phyloP scores from a whole-genome alignment of 306 rosid species.

The Oemleria cerasiformis region DNA sequence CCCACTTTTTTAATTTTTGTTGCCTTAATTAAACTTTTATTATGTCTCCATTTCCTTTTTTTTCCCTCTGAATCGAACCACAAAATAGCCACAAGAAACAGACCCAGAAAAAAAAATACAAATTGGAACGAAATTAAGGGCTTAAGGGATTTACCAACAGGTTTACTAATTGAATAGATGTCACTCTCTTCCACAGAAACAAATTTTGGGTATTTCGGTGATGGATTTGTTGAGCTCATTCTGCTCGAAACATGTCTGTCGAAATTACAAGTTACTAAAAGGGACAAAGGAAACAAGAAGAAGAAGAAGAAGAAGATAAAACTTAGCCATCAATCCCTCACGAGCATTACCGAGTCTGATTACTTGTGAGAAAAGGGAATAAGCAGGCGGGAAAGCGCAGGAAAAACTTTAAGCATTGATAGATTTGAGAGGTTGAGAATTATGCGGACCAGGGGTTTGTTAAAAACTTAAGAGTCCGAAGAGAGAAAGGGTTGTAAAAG shows the following conservation, averaged over 20 bases:
- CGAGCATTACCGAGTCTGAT: not conserved
- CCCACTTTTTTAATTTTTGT: too few species aligned
- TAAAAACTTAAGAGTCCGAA: not conserved
- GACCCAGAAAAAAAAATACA: not conserved
- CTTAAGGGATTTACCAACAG: constrained; percentile 32
- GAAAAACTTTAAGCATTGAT: constrained; percentile 33
- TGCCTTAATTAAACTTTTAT: too few species aligned
- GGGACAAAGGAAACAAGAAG: not conserved
- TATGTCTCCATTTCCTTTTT: too few species aligned
- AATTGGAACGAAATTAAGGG: not conserved
- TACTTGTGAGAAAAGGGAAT: constrained; percentile 13
- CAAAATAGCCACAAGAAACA: not conserved
- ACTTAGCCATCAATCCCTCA: not conserved
- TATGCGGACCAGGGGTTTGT: not conserved
- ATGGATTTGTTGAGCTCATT: constrained; percentile 47
- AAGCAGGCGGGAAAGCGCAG: constrained; percentile 27
- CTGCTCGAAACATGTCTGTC: constrained; percentile 33
- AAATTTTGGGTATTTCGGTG: constrained; percentile 44
- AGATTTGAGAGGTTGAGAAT: not conserved
- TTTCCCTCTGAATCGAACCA: not conserved
- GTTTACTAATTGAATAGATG: constrained; percentile 41
- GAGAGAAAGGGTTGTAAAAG: not conserved
- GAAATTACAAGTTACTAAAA: not conserved
- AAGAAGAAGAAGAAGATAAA: not conserved
- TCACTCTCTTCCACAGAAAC: constrained; percentile 52